Evolutionary conservation across 495 filamentous ascomycete genomes (phyloP), one percentile per base, ranked within the genome.

Genomic region (Tuber calosporum): DNA sequence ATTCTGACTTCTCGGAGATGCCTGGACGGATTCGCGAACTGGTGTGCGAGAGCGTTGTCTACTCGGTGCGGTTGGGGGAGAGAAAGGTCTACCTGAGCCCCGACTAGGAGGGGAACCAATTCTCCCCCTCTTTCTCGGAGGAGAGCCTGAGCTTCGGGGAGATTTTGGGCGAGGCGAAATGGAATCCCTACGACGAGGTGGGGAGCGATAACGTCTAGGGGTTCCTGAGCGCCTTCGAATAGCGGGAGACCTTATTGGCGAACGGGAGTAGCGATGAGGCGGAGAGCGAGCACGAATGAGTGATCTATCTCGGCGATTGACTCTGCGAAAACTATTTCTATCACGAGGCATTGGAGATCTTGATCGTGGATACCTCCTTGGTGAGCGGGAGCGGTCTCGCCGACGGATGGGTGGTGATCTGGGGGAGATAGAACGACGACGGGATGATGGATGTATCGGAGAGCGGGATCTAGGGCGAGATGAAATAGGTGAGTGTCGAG

Each of bases 1-100:
- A 34, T 81, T 80, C 62, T 80, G 69, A 45, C 81, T 78, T 66
- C 73, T 72, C 62, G 80, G 75, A 20, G 75, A 82, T 70, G 71
- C 53, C 48, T 75, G 67, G 66, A 77, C 66, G 70, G 72, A 70
- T 67, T 81, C 78, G 45, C 75, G 79, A 8, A 68, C 69, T 1
- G 73, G 73, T 9, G 79, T 80, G 39, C 62, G 78, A 45, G 78
- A 77, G 48, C 75, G 79, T 41, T 75, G 79, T 42, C 75, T 76
- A 39, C 79, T 79, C 7, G 73, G 76, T 20, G 66, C 62, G 4
- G 62, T 66, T 34, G 70, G 70, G 8, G 79, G 79, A 34, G 79
- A 80, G 41, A 68, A 73, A 13, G 72, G 72, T 38, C 76, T 73
- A 37, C 39, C 74, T 41, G 74, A 74, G 11, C 74, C 78, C 72